Conservation (phyloP, 768 basidiomycete genomes). For the Naganishia randhawae region DNA sequence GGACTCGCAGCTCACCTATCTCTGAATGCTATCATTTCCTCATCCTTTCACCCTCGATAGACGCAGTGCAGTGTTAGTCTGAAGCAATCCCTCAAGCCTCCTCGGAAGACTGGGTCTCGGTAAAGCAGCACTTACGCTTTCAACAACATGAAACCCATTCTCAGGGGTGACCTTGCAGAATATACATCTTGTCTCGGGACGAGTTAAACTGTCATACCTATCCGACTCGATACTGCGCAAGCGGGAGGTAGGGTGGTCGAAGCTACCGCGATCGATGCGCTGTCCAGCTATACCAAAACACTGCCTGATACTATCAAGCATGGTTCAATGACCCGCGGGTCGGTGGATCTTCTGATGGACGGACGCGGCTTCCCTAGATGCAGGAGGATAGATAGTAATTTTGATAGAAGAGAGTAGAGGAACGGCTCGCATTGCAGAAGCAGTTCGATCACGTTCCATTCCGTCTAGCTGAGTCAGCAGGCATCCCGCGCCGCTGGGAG, state of each 20-base stretch:
- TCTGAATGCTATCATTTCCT: conserved; percentile 44
- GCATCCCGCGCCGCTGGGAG: too few species aligned
- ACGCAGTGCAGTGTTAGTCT: not conserved
- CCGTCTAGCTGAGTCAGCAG: too few species aligned
- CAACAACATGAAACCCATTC: conserved; percentile 40
- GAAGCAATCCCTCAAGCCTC: not conserved
- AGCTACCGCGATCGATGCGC: not conserved
- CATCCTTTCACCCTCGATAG: conserved; percentile 31
- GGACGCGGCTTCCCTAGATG: too few species aligned
- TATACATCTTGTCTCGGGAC: conserved; percentile 33
- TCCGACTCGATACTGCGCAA: conserved; percentile 1
- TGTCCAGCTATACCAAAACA: conserved; percentile 3
- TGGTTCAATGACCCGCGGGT: not conserved
- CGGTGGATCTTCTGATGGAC: too few species aligned
- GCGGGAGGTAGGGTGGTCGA: not conserved
- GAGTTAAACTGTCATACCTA: too few species aligned
- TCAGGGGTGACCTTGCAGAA: conserved; percentile 42
- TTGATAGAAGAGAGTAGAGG: too few species aligned
- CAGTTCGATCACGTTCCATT: too few species aligned
- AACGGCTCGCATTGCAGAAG: too few species aligned
- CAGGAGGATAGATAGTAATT: too few species aligned
- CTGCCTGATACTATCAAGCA: not conserved
- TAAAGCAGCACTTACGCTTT: conserved; percentile 32
- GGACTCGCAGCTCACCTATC: conserved; percentile 34
- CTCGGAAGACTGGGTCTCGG: not conserved